Base-by-base conservation (phyloP, 78 protist species). In the Dictyostelium brefeldianum region DNA sequence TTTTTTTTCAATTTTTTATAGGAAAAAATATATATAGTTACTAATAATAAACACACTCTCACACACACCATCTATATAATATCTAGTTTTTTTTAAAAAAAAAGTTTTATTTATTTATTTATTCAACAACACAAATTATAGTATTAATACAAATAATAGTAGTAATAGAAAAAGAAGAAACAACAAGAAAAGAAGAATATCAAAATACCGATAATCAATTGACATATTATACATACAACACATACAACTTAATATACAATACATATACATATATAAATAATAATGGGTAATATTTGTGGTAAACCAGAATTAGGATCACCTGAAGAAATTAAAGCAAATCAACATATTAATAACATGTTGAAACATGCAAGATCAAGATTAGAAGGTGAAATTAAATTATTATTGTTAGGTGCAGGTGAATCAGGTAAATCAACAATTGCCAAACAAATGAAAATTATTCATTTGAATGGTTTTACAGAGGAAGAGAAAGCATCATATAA, bases 401-500 rank as follows among this genome's bases (percentile, higher is more conserved):
- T 94, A 18, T 48, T 94, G 12, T 77, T 94, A 57, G 96, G 96
- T 71, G 96, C 98, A n/a, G 98, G 98, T 59, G 98, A 97, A 80
- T 83, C 95, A 9, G 98, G 98, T 67, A 97, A 97, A 50, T 74
- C 89, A 51, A 97, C 98, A 27, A 82, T 97, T 20, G 96, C 97
- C 22, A 97, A 96, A 87, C 98, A 97, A 78, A 89, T 97, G 98
- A 95, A 96, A 64, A 89, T 97, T 65, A 62, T 96, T 20, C 92
- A 96, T 80, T 64, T 74, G 78, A 80, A 92, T 62, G 98, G 98
- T 59, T 97, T 82, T 87, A 62, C 90, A 3, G 92, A 92, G 17
- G 94, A 67, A 11, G 98, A 96, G 80, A 82, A 90, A 22, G n/a
- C 25, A 14, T 80, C 65, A 17, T 96, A 80, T 17, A 71, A 74